Percentiles rank a stretch among this genome's conserved stretches.
These are phyloP conservation scores for Emmonsiellopsis sp. DNA, from an alignment of 2,329 filamentous ascomycete species.

Conservation along the genomic window DNA sequence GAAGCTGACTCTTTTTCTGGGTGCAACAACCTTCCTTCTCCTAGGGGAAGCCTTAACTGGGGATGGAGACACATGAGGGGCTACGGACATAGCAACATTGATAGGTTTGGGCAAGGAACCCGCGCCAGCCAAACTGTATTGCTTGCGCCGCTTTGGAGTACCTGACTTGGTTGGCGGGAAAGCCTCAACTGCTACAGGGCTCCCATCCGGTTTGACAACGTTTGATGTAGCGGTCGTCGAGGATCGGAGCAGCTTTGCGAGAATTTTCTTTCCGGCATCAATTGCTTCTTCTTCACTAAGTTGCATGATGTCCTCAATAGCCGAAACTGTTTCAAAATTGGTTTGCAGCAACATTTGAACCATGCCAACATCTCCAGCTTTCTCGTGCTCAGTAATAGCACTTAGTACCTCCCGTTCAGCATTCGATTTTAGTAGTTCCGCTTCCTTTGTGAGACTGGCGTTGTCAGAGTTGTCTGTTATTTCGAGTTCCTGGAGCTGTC, in stretches of 20 bases:
- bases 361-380: conserved; percentile 63
- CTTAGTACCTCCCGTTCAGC: conserved; percentile 71
- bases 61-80: conserved; percentile 37
- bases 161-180: conserved; percentile 63
- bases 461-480: conserved; percentile 57
- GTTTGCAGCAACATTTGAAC: conserved; percentile 78
- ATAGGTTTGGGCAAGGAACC: conserved; percentile 17
- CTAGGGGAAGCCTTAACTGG: conserved; percentile 73
- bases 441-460: conserved; percentile 66
- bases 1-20: conserved; percentile 67
- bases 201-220: conserved; percentile 82
- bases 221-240: conserved; percentile 68
- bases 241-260: conserved; percentile 66
- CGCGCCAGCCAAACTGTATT: conserved; percentile 31
- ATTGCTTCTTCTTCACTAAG: conserved; percentile 81
- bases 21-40: conserved; percentile 55
- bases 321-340: conserved; percentile 83
- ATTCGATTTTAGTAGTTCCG: conserved; percentile 73
- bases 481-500: conserved; percentile 65
- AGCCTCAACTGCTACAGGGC: conserved; percentile 38
- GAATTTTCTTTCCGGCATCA: conserved; percentile 63
- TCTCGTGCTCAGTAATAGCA: conserved; percentile 76
- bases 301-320: conserved; percentile 67
- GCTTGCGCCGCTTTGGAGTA: conserved; percentile 65
- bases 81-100: conserved; percentile 22